Conservation (phyloP, 2,329 filamentous ascomycete genomes). For the Sphaerulina populicola region DNA sequence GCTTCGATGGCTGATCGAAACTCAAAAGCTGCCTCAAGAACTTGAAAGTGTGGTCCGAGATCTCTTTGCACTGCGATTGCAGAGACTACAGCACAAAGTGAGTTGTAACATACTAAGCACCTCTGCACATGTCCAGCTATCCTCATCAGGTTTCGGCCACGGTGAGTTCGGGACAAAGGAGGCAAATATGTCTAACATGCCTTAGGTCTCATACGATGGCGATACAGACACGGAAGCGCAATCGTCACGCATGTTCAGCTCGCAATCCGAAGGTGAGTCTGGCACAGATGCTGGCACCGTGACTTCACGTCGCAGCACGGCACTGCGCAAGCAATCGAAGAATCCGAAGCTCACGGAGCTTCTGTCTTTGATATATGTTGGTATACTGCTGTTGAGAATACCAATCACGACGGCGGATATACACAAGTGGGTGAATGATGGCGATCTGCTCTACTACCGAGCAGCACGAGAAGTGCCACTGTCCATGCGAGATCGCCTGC, state of each 20-base stretch:
- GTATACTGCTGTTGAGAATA: conserved; percentile 62
- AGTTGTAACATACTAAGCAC: not conserved
- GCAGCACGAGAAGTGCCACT: conserved; percentile 52
- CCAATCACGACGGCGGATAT: conserved; percentile 70
- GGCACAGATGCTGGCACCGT: conserved; percentile 30
- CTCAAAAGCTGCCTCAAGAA: conserved; percentile 59
- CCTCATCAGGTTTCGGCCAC: not conserved
- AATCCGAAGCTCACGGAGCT: conserved; percentile 64
- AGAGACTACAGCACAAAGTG: conserved; percentile 44
- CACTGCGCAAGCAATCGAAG: conserved; percentile 37
- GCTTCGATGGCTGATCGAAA: conserved; percentile 60
- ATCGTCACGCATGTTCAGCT: conserved; percentile 50
- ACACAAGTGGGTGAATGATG: conserved; percentile 55
- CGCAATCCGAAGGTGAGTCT: conserved; percentile 46
- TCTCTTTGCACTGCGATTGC: conserved; percentile 71
- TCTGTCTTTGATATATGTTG: conserved; percentile 71
- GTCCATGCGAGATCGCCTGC: conserved; percentile 58
- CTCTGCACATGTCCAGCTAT: not conserved
- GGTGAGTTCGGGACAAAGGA: not conserved
- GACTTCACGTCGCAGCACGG: conserved; percentile 30
- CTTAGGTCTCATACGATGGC: conserved; percentile 20
- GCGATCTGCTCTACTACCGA: conserved; percentile 63
- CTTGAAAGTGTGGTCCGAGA: conserved; percentile 61
- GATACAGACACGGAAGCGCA: conserved; percentile 32
- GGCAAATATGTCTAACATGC: conserved; percentile 1